Conservation (phyloP, 1,139 yeast species). For the Kodamaea arcana region DNA sequence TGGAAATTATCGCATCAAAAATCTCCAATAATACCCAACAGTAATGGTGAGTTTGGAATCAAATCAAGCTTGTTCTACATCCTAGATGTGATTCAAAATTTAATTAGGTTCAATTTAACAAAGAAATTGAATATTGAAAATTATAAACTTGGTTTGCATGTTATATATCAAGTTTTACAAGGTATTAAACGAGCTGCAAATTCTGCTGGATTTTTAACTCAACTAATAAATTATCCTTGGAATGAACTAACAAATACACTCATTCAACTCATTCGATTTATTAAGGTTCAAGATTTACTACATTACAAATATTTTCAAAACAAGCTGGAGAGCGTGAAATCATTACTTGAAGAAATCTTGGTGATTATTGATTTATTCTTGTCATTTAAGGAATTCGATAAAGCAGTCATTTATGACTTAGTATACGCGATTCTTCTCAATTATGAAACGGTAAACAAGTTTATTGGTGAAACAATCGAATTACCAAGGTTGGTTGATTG, state of each 20-base stretch:
- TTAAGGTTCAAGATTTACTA: slow-evolving; percentile 18
- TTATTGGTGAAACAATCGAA: slow-evolving; percentile 9
- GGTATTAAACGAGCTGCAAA: slow-evolving; percentile 6
- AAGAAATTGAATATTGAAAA: slow-evolving; percentile 30
- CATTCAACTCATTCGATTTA: slow-evolving; percentile 24
- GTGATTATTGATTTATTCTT: slow-evolving; percentile 21
- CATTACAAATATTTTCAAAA: slow-evolving; percentile 17
- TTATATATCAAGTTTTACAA: slow-evolving; percentile 20
- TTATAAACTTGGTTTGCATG: slow-evolving; percentile 24
- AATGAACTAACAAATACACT: slow-evolving; percentile 25
- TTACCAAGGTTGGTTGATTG: slow-evolving; percentile 18
- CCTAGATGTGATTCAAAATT: slow-evolving; percentile 33
- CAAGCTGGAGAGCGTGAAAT: slow-evolving; percentile 12
- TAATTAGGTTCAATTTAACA: slow-evolving; percentile 38
- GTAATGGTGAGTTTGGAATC: slow-evolving; percentile 19
- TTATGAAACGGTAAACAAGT: slow-evolving; percentile 18
- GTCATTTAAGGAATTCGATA: not conserved
- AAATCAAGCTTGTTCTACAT: slow-evolving; percentile 35
- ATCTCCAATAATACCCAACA: slow-evolving; percentile 30
- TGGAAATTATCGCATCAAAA: slow-evolving; percentile 44
- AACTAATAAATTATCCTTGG: slow-evolving; percentile 23
- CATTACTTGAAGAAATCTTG: slow-evolving; percentile 27
- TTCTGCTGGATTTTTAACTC: slow-evolving; percentile 1
- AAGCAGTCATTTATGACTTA: slow-evolving; percentile 16
- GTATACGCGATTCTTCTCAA: slow-evolving; percentile 32